Conservation (phyloP, 371 early-diverging fungal genomes). For the Mortierella sp. region DNA sequence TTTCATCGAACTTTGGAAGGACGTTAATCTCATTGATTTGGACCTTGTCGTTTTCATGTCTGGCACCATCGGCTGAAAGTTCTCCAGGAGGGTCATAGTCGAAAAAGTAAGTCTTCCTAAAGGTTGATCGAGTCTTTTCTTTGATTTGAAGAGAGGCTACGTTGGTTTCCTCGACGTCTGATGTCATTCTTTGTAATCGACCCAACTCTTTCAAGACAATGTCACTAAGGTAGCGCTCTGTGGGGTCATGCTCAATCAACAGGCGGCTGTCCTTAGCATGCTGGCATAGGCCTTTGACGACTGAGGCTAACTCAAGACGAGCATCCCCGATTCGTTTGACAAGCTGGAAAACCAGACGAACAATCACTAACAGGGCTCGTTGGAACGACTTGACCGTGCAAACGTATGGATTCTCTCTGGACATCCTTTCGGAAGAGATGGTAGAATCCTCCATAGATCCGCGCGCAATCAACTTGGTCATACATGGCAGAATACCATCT, state of each 20-base stretch:
- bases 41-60: conserved; percentile 52
- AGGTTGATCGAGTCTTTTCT: too few species aligned
- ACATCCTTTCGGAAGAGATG: background rate
- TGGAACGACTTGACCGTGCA: conserved; percentile 5
- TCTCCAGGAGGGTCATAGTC: conserved; percentile 15
- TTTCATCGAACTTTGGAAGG: conserved; percentile 51
- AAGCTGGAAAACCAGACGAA: conserved; percentile 7
- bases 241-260: too few species aligned
- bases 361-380: background rate
- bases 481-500: background rate
- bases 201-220: too few species aligned
- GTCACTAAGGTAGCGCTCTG: too few species aligned
- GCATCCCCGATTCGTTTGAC: conserved; percentile 1
- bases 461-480: background rate
- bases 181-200: too few species aligned
- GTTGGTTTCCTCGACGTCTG: too few species aligned
- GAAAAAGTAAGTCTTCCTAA: too few species aligned
- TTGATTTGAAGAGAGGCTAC: too few species aligned
- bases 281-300: too few species aligned
- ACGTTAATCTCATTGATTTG: conserved; percentile 44
- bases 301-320: too few species aligned
- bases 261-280: too few species aligned
- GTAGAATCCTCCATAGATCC: background rate
- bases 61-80: conserved; percentile 12
- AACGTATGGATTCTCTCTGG: background rate